A percentile compares a stretch with the other conserved stretches of the same genome.
Conservation (phyloP, 805 yeast species). For the Teunomyces atbi region DNA sequence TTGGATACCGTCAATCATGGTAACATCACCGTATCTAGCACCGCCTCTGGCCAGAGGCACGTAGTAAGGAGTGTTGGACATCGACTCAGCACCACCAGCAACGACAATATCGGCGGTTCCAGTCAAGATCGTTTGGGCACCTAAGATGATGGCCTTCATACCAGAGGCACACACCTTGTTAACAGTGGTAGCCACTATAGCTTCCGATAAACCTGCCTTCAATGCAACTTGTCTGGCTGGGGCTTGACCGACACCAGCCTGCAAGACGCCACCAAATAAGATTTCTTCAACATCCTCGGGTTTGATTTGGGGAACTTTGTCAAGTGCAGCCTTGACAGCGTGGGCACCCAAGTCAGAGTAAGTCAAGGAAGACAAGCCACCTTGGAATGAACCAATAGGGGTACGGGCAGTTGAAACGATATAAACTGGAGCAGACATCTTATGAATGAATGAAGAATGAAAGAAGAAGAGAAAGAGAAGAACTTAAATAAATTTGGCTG, state of each 20-base stretch:
- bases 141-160: constrained; percentile 85
- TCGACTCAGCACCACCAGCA: constrained; percentile 97
- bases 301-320: constrained; percentile 75
- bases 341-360: constrained; percentile 88
- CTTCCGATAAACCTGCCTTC: constrained; percentile 79
- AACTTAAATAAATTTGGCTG: background rate
- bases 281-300: constrained; percentile 83
- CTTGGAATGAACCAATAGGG: constrained; percentile 94
- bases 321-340: constrained; percentile 87
- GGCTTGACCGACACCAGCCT: constrained; percentile 93
- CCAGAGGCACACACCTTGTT: constrained; percentile 99
- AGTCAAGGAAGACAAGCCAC: constrained; percentile 68
- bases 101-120: constrained; percentile 91
- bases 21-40: constrained; percentile 81
- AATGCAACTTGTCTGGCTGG: constrained; percentile 98
- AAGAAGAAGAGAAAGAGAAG: background rate
- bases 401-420: constrained; percentile 92
- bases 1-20: constrained; percentile 82
- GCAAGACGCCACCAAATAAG: constrained; percentile 87
- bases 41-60: constrained; percentile 83
- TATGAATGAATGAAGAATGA: background rate
- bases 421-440: constrained; percentile 52
- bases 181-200: constrained; percentile 82
- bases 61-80: constrained; percentile 95
- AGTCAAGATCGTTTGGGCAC: constrained; percentile 83